Evolutionary conservation across 257 asterid species (phyloP).

Genomic region (Cruciata laevipes): DNA sequence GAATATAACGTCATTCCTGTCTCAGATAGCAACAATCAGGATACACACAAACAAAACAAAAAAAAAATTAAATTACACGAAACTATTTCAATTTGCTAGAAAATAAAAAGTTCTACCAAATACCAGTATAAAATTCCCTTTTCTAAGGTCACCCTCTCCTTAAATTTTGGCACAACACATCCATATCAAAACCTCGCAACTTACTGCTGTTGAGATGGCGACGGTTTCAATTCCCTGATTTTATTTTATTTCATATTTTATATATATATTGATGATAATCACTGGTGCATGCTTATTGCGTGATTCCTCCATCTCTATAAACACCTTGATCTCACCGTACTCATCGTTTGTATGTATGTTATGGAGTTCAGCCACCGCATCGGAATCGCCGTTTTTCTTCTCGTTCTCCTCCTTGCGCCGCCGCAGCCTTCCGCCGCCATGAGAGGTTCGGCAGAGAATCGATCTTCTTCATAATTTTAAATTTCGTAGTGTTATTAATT

Average conservation of each 20-base stretch:
- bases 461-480: not conserved
- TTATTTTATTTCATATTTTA: not conserved
- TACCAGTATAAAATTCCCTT: not conserved
- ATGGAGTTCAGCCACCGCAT: constrained; percentile 26
- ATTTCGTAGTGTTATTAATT: too few species aligned
- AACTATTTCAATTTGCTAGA: too few species aligned
- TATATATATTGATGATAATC: not conserved
- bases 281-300: constrained; percentile 13
- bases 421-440: constrained; percentile 20
- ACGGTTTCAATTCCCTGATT: constrained; percentile 33
- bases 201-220: constrained; percentile 57
- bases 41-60: too few species aligned
- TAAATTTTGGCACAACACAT: constrained; percentile 42
- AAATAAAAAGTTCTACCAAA: too few species aligned
- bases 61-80: too few species aligned
- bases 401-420: constrained; percentile 25
- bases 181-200: constrained; percentile 46
- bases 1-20: too few species aligned
- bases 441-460: constrained; percentile 21
- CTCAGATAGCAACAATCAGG: too few species aligned
- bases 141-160: constrained; percentile 2
- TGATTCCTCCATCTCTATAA: constrained; percentile 11
- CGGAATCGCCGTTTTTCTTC: constrained; percentile 16
- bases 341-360: constrained; percentile 6
- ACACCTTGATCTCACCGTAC: not conserved